Base-by-base conservation (phyloP, 805 yeast species). In the Candida berthetii region DNA sequence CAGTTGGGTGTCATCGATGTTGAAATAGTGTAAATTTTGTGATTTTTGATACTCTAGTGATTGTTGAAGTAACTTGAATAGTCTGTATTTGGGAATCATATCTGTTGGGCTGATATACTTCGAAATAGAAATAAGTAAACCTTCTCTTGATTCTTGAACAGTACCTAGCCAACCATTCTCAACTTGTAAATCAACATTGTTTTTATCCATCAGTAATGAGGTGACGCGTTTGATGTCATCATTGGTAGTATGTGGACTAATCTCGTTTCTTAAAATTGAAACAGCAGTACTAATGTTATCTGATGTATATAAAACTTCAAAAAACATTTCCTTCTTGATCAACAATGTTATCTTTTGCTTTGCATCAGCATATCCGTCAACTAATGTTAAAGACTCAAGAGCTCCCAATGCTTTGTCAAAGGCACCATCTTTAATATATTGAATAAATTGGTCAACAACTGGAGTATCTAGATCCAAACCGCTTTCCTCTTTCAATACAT, bases 71-170 rank as follows among this genome's bases (percentile, higher is more conserved):
- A 82, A 54, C 5, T 73, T 64, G 16, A 73, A 64, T 9, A 82
- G 55, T 25, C 86, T 60, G 24, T 66, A 68, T 38, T 72, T 67
- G 0, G 86, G 80, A 3, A 76, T 70, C 61, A 76, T 60, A 39
- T 71, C 71, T 39, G 71, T 66, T 1, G 84, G 74, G 13, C 79
- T 71, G 16, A 81, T 65, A 48, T 64, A 64, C 29, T 59, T 53
- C 31, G 76, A 64, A 1, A 81, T 65, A 32, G 67, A 65, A 8
- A 62, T 56, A 7, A 76, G 54, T 28, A 80, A 48, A 7, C 48
- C 34, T 11, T 54, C 52, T 42, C 85, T 61, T 8, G 82, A 68
- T 7, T 42, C 37, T 11, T 45, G 47, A 3, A 46, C 43, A 7
- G 59, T 49, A 1, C 60, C 61, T 8, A 53, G 43, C 70, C 69